phyloP scores from a whole-genome alignment of 192 early-diverging fungal species.

The Radiomyces spectabilis region DNA sequence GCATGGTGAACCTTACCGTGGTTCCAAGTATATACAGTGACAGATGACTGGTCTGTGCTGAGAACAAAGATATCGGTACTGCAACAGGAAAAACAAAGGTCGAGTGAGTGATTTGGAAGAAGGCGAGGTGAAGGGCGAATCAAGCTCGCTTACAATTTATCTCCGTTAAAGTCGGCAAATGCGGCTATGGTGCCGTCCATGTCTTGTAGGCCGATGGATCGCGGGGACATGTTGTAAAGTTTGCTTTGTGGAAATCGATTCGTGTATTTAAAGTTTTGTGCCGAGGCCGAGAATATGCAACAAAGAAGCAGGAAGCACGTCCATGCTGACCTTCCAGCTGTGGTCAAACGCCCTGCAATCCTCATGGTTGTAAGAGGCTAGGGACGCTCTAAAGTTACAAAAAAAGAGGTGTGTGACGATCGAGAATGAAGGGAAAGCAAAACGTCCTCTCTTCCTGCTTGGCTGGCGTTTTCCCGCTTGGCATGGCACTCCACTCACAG shows the following conservation, averaged over 20 bases:
- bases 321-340: too few relatives aligned
- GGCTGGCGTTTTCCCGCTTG: too few relatives aligned
- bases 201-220: slow-evolving; percentile 41
- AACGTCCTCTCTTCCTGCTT: too few relatives aligned
- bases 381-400: too few relatives aligned
- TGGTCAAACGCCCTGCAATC: too few relatives aligned
- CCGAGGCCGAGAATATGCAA: not conserved
- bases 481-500: too few relatives aligned
- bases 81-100: not conserved
- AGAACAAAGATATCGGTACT: slow-evolving; percentile 80
- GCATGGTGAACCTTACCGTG: slow-evolving; percentile 30
- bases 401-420: too few relatives aligned
- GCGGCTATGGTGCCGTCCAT: slow-evolving; percentile 71
- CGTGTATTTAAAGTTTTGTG: slow-evolving; percentile 24
- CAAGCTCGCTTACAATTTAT: slow-evolving; percentile 51
- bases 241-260: slow-evolving; percentile 18
- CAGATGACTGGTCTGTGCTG: slow-evolving; percentile 53
- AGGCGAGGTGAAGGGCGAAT: not conserved
- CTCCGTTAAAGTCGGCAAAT: slow-evolving; percentile 81
- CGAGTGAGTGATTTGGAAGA: not conserved
- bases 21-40: slow-evolving; percentile 69
- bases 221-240: slow-evolving; percentile 12
- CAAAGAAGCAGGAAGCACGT: not conserved
- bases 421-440: too few relatives aligned
- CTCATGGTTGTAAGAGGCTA: not conserved